These are phyloP conservation scores for Odonthalia washingtoniensis DNA, from an alignment of 31 red algal species.

Conservation along the genomic window DNA sequence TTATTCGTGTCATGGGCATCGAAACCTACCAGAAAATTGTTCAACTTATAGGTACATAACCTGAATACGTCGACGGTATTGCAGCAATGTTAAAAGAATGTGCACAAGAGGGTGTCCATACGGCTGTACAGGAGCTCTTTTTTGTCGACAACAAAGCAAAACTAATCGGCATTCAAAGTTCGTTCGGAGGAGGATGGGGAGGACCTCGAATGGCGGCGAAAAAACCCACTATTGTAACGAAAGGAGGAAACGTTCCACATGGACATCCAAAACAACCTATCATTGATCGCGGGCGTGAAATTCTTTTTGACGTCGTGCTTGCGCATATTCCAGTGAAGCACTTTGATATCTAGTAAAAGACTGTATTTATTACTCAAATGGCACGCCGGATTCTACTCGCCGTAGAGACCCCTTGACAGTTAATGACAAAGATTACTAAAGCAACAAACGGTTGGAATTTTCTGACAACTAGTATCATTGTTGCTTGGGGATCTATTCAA, in stretches of 20 bases:
- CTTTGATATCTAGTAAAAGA: slow-evolving; percentile 85
- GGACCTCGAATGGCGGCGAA: slow-evolving; percentile 37
- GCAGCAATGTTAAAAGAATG: slow-evolving; percentile 83
- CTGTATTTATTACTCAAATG: slow-evolving; percentile 93
- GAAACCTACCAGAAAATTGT: slow-evolving; percentile 88
- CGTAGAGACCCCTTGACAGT: slow-evolving; percentile 73
- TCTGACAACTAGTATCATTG: slow-evolving; percentile 86
- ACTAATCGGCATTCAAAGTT: slow-evolving; percentile 27
- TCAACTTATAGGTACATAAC: slow-evolving; percentile 84
- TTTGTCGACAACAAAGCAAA: slow-evolving; percentile 77
- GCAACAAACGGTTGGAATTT: slow-evolving; percentile 97
- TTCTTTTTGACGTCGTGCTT: slow-evolving; percentile 77
- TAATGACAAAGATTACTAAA: slow-evolving; percentile 98
- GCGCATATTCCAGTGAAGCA: slow-evolving; percentile 90
- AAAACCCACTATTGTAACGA: not conserved
- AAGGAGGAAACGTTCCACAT: not conserved
- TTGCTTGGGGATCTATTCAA: slow-evolving; percentile 99
- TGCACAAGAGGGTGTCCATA: slow-evolving; percentile 75
- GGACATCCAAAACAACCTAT: slow-evolving; percentile 59
- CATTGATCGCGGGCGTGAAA: slow-evolving; percentile 86
- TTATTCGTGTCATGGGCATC: slow-evolving; percentile 91
- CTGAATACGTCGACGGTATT: slow-evolving; percentile 73
- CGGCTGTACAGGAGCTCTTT: slow-evolving; percentile 65
- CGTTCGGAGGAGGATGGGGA: not conserved
- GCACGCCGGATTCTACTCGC: slow-evolving; percentile 83